phyloP scores from a whole-genome alignment of 2,329 filamentous ascomycete species.

The Metarhizium robertsii region DNA sequence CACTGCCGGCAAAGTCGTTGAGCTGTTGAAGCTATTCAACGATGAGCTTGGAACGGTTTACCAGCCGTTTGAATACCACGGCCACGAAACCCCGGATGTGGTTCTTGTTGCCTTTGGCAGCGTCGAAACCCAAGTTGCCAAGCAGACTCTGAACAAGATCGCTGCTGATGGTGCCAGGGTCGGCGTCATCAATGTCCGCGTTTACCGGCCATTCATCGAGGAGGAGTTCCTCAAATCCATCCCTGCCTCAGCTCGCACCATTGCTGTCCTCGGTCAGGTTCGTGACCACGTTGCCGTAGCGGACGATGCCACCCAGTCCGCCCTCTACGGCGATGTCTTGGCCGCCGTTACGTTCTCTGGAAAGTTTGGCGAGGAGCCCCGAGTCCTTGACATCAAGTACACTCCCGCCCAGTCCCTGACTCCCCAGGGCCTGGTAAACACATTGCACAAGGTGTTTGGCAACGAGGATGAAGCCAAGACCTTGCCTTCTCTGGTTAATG shows the following conservation, averaged over 20 bases:
- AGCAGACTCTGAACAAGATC: constrained; percentile 68
- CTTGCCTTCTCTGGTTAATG: constrained; percentile 39
- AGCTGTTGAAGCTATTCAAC: constrained; percentile 69
- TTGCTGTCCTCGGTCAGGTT: constrained; percentile 88
- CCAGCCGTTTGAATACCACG: constrained; percentile 86
- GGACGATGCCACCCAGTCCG: constrained; percentile 71
- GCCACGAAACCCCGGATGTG: constrained; percentile 67
- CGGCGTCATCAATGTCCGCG: constrained; percentile 81
- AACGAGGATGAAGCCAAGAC: constrained; percentile 44
- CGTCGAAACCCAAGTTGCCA: constrained; percentile 76
- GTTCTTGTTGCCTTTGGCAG: constrained; percentile 92
- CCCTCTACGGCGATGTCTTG: constrained; percentile 83
- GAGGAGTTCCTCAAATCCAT: constrained; percentile 82
- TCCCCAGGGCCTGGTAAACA: constrained; percentile 41
- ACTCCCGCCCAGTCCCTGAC: constrained; percentile 53
- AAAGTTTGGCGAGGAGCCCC: constrained; percentile 51
- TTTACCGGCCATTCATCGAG: constrained; percentile 93
- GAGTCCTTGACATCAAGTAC: constrained; percentile 83
- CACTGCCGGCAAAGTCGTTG: constrained; percentile 60
- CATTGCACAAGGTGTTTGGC: constrained; percentile 39
- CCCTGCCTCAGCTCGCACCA: constrained; percentile 62
- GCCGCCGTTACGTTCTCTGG: constrained; percentile 73
- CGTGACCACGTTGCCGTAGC: constrained; percentile 60
- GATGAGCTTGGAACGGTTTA: constrained; percentile 90
- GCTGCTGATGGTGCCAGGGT: constrained; percentile 66